phyloP scores from a whole-genome alignment of 495 filamentous ascomycete species.

The Penicillium lagena region DNA sequence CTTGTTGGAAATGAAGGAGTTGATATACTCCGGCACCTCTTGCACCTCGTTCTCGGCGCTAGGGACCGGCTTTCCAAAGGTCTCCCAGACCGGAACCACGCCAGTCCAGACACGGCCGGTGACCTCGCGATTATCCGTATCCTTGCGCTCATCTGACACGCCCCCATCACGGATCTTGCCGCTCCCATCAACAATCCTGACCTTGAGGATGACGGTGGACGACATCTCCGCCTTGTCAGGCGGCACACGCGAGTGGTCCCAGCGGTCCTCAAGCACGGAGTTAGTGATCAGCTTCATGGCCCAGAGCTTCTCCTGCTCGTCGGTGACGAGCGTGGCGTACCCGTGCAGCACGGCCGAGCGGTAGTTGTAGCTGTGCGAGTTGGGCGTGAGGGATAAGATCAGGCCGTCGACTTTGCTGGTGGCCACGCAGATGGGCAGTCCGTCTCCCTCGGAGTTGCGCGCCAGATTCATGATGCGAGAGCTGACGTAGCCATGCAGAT shows the following conservation, averaged over 20 bases:
- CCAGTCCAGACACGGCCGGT: conserved; percentile 67
- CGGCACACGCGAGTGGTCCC: conserved; percentile 62
- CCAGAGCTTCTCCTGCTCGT: conserved; percentile 67
- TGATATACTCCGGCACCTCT: conserved; percentile 59
- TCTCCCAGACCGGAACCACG: conserved; percentile 68
- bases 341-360: conserved; percentile 78
- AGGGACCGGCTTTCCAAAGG: conserved; percentile 62
- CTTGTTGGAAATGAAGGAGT: conserved; percentile 44
- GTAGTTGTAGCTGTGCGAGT: conserved; percentile 83
- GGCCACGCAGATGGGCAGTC: conserved; percentile 57
- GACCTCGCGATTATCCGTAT: conserved; percentile 56
- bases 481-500: conserved; percentile 84
- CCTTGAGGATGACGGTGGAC: conserved; percentile 66
- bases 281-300: conserved; percentile 82
- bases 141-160: conserved; percentile 65
- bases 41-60: conserved; percentile 52
- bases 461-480: conserved; percentile 70
- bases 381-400: conserved; percentile 70
- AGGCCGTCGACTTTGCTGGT: conserved; percentile 69
- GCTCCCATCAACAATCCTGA: conserved; percentile 63
- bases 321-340: conserved; percentile 59
- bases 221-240: conserved; percentile 71
- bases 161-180: conserved; percentile 70
- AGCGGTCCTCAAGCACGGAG: conserved; percentile 60
- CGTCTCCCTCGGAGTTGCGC: conserved; percentile 41